Base-by-base conservation (phyloP, 352 stramenopile species). In the Phytophthora idaei region DNA sequence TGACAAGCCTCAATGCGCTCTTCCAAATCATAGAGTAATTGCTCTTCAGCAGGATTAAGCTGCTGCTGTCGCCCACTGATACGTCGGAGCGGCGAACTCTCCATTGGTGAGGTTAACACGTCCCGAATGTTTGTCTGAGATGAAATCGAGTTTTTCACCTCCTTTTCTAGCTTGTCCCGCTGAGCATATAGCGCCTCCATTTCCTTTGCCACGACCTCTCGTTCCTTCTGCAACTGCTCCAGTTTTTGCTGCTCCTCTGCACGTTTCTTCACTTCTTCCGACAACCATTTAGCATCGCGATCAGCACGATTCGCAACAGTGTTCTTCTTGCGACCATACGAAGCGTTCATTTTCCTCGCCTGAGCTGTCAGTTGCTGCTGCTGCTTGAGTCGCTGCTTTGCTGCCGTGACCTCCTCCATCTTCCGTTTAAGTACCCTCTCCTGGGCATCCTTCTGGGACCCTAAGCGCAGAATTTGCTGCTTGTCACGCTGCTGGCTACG, bases 1-100 rank as follows among this genome's bases (percentile, higher is more conserved):
- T 96, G 89, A 42, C 87, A 94, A 1, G 81, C 86, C 57, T 96
- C 89, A 57, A 96, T 96, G 28, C 85, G 81, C 41, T 96, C 89
- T 62, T 94, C 89, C 48, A 96, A 76, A 51, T 96, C 89, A 42
- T 83, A 90, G 2, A 96, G 69, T 17, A 94, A 49, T 41, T 93
- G 83, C 49, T 94, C 86, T 60, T 96, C 88, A 61, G 90, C 86
- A 32, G 81, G 81, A n/a, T 80, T 90, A 12, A 96, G 67, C 46
- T 87, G 59, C 21, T 84, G 70, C 11, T 75, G 44, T 15, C 68
- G 62, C 9, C 75, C 70, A 57, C 80, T 90, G 42, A 80, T 73
- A 7, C 80, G 78, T 57, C 69, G 67, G 36, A 83, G 60, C 15
- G 73, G 68, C 2, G 76, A 82, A 3, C 59, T 72, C 52, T 92